Conservation (phyloP, 257 asterid species). For the Primulina eburnea region DNA sequence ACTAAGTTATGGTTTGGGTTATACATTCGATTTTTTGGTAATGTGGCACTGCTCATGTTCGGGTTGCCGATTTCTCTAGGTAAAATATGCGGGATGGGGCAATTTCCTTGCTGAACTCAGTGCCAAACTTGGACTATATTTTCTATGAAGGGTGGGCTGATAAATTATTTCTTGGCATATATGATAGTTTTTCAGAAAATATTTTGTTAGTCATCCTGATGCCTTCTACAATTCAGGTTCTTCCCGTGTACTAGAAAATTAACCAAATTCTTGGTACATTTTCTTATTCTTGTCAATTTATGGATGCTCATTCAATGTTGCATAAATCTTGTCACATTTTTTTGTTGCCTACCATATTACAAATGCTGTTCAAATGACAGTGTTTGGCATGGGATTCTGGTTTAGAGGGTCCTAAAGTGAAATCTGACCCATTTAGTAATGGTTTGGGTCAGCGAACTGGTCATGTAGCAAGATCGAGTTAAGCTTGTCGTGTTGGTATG, state of each 20-base stretch:
- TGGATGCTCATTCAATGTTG: not conserved
- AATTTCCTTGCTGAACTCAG: constrained; percentile 47
- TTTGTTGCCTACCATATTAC: not conserved
- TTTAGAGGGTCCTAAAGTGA: not conserved
- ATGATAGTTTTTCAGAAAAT: not conserved
- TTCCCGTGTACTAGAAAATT: not conserved
- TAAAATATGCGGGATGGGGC: constrained; percentile 63
- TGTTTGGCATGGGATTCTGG: not conserved
- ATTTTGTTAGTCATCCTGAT: not conserved
- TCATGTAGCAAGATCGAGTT: not conserved
- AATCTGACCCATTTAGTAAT: not conserved
- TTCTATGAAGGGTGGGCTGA: not conserved
- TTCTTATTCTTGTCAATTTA: not conserved
- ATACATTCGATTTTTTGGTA: constrained; percentile 32
- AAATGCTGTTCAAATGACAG: not conserved
- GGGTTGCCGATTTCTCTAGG: constrained; percentile 71
- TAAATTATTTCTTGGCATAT: not conserved
- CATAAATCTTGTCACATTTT: not conserved
- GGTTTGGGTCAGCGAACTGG: not conserved
- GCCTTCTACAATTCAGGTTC: constrained; percentile 14
- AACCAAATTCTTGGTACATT: not conserved
- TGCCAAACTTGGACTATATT: not conserved
- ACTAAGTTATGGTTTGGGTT: constrained; percentile 22
- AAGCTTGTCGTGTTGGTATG: not conserved
- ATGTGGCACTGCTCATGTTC: constrained; percentile 59